phyloP scores from a whole-genome alignment of 768 basidiomycete genomes.

The Kwoniella heveanensis region DNA sequence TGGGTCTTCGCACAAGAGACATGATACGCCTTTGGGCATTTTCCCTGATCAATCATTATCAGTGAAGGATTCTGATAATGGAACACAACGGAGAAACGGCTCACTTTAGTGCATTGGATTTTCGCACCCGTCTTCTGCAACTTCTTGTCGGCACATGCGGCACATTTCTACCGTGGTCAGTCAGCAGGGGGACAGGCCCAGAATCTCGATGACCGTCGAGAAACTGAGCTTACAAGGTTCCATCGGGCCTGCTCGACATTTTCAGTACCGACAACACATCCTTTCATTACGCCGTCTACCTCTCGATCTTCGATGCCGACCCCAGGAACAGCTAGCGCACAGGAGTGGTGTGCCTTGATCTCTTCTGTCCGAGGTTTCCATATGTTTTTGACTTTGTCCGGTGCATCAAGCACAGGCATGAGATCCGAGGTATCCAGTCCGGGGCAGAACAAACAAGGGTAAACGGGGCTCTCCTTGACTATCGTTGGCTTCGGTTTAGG shows the following conservation, averaged over 20 bases:
- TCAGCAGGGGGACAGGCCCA: background rate
- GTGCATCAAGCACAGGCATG: constrained; percentile 39
- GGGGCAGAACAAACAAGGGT: constrained; percentile 54
- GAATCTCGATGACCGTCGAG: background rate
- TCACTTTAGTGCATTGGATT: constrained; percentile 78
- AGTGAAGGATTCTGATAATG: background rate
- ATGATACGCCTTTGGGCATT: constrained; percentile 90
- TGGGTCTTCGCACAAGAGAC: constrained; percentile 80
- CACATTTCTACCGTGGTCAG: constrained; percentile 73
- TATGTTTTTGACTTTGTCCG: constrained; percentile 58
- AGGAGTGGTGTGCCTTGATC: constrained; percentile 72
- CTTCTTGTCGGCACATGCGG: constrained; percentile 70
- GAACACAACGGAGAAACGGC: background rate
- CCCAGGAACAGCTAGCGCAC: constrained; percentile 81
- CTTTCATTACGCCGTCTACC: constrained; percentile 27
- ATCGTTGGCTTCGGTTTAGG: constrained; percentile 16
- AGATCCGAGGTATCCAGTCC: constrained; percentile 27
- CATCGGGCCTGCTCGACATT: constrained; percentile 88
- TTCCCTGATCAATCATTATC: constrained; percentile 60
- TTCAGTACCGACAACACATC: constrained; percentile 75
- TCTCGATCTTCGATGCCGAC: constrained; percentile 76
- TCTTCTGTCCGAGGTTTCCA: constrained; percentile 58
- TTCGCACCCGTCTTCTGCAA: constrained; percentile 52
- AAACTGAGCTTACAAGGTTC: constrained; percentile 69
- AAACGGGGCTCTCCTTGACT: constrained; percentile 15